Percentiles rank a stretch among this genome's conserved stretches.
Conservation (phyloP, 2,329 filamentous ascomycete species). For the Aspergillus tamarii region DNA sequence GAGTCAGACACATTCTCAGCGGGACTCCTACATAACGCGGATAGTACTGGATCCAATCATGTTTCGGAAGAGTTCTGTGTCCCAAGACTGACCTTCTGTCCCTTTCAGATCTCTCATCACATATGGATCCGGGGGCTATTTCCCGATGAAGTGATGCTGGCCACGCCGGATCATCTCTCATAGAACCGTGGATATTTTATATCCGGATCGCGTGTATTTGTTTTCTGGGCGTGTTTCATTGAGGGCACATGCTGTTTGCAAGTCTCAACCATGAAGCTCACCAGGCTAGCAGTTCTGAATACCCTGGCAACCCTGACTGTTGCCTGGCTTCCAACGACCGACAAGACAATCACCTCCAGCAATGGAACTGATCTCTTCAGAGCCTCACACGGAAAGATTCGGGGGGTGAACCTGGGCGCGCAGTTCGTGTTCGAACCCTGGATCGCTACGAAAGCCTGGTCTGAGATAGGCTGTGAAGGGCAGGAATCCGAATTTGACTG, state of each 20-base stretch:
- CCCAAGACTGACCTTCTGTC: not conserved
- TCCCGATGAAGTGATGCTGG: not conserved
- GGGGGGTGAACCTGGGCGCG: conserved; percentile 59
- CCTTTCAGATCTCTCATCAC: not conserved
- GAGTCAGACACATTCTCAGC: not conserved
- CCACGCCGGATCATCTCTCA: not conserved
- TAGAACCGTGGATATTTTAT: not conserved
- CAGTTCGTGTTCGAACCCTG: conserved; percentile 59
- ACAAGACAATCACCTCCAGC: conserved; percentile 28
- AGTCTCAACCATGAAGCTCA: not conserved
- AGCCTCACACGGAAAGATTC: conserved; percentile 45
- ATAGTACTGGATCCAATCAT: not conserved
- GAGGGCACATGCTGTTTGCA: not conserved
- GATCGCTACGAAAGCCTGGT: conserved; percentile 54
- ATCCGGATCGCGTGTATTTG: not conserved
- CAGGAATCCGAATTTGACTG: conserved; percentile 59
- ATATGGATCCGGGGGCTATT: not conserved
- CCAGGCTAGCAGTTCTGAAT: not conserved
- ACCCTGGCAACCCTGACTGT: conserved; percentile 1
- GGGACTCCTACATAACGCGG: not conserved
- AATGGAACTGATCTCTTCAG: conserved; percentile 32
- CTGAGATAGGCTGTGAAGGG: conserved; percentile 51
- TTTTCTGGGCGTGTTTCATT: not conserved
- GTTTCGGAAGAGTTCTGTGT: not conserved
- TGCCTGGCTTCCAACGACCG: conserved; percentile 32